Percentiles rank a stretch among this genome's conserved stretches.
phyloP scores from a whole-genome alignment of 306 rosid genomes.

The Citrullus mucosospermus region DNA sequence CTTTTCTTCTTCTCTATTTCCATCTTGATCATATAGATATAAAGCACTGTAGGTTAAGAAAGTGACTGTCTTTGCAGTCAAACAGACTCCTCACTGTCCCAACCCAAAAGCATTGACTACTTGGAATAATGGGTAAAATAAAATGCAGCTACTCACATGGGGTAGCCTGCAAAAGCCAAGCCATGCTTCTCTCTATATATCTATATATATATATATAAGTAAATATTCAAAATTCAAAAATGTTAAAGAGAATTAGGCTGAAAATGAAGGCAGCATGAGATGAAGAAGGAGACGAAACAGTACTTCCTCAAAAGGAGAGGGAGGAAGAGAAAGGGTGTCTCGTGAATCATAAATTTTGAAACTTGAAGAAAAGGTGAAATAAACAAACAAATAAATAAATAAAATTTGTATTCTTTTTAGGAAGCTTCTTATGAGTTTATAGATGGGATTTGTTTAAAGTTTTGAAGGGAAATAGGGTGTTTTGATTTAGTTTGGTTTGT shows the following conservation, averaged over 20 bases:
- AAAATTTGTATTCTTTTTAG: background rate
- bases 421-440: background rate
- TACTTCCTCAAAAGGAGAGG: conserved; percentile 22
- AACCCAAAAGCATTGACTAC: conserved; percentile 30
- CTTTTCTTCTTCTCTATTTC: background rate
- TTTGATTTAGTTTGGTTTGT: background rate
- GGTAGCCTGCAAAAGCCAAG: conserved; percentile 15
- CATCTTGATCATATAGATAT: conserved; percentile 10
- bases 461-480: background rate
- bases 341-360: background rate
- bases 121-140: conserved; percentile 13
- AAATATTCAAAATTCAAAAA: background rate
- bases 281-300: conserved; percentile 21
- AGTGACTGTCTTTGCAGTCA: conserved; percentile 33
- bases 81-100: conserved; percentile 17
- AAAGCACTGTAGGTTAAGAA: conserved; percentile 21
- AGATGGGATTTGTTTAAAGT: background rate
- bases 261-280: conserved; percentile 5
- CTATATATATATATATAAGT: background rate
- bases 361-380: background rate
- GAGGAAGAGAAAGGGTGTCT: background rate
- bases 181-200: background rate
- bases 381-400: background rate
- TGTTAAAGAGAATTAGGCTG: background rate
- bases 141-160: conserved; percentile 31